phyloP scores from a whole-genome alignment of 371 early-diverging fungal genomes.

The Mucor lusitanicus region DNA sequence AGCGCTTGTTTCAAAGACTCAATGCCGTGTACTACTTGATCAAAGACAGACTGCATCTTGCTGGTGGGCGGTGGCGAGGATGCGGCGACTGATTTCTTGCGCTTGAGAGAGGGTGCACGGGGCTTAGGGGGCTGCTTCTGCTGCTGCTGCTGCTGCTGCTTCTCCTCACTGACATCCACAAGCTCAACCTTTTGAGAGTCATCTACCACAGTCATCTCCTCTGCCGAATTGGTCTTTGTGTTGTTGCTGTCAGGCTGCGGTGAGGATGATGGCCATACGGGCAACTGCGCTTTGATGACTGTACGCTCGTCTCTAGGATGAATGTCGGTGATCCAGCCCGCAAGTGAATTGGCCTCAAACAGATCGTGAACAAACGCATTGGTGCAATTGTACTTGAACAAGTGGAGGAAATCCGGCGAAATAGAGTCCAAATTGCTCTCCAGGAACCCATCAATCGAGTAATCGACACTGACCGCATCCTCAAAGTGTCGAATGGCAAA shows the following conservation, averaged over 20 bases:
- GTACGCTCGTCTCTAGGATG: constrained; percentile 61
- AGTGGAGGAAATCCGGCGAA: constrained; percentile 77
- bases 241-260: background rate
- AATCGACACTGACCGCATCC: constrained; percentile 55
- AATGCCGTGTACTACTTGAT: constrained; percentile 28
- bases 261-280: constrained; percentile 24
- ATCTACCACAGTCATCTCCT: background rate
- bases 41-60: constrained; percentile 19
- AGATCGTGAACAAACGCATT: constrained; percentile 64
- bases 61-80: constrained; percentile 12
- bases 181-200: background rate
- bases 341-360: constrained; percentile 48
- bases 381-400: constrained; percentile 70
- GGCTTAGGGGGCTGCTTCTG: background rate
- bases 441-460: constrained; percentile 75
- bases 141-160: background rate
- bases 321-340: constrained; percentile 40
- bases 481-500: constrained; percentile 81
- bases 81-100: background rate
- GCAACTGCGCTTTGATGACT: constrained; percentile 61
- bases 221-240: background rate
- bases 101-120: background rate
- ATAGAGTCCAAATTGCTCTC: constrained; percentile 70
- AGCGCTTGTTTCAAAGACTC: constrained; percentile 31
- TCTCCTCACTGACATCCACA: background rate